A percentile compares a stretch with the other conserved stretches of the same genome.
Evolutionary conservation across 495 filamentous ascomycete genomes (phyloP).

Genomic region (Parachaetomium inaequale): DNA sequence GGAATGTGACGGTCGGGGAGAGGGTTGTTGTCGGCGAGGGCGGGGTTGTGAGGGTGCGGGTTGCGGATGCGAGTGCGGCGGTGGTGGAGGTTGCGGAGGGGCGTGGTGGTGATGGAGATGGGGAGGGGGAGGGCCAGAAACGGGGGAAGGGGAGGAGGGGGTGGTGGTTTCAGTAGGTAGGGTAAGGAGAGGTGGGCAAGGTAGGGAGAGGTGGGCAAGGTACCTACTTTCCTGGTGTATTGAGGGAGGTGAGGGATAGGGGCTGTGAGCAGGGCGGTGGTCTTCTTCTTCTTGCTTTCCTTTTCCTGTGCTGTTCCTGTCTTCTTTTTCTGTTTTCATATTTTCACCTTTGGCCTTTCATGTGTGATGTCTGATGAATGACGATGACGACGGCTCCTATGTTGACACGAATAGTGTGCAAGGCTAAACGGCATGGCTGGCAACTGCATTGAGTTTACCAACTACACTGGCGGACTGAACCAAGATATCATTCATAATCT

Average conservation of each 20-base stretch:
- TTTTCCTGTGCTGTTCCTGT: no score
- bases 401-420: neutral
- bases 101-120: neutral
- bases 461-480: constrained; percentile 3
- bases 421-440: neutral
- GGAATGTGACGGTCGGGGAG: constrained; percentile 58
- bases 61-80: constrained; percentile 52
- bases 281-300: no score
- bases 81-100: constrained; percentile 32
- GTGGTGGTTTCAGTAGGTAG: neutral
- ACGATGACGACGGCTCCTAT: neutral
- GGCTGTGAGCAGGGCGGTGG: no score
- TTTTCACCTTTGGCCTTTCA: neutral
- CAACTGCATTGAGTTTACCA: neutral
- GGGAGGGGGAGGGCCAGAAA: neutral
- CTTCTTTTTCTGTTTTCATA: neutral
- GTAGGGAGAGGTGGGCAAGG: neutral
- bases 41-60: constrained; percentile 46
- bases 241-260: no score
- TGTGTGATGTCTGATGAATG: neutral
- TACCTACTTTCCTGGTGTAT: no score
- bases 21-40: constrained; percentile 36
- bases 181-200: neutral
- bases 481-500: neutral
- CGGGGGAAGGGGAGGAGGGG: neutral